phyloP scores from a whole-genome alignment of 805 yeast species.

The Starmerella geochares region DNA sequence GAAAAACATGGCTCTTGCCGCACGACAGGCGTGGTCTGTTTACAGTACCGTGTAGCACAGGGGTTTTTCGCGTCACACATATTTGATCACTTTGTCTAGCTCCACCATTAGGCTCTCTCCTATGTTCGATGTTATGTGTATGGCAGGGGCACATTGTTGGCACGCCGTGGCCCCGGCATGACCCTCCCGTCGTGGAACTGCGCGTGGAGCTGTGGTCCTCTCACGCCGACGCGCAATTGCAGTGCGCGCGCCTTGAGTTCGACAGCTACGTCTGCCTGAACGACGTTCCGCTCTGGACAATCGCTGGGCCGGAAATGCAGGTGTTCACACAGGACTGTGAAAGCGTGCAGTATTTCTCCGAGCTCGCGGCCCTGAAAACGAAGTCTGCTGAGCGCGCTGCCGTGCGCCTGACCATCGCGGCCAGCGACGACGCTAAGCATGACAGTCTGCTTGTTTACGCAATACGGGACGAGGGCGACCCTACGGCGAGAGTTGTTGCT shows the following conservation, averaged over 20 bases:
- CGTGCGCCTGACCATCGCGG: neutral
- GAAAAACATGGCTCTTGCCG: no score
- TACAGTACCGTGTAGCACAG: neutral
- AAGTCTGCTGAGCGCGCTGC: neutral
- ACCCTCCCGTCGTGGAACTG: slow-evolving; percentile 5
- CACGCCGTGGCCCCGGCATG: slow-evolving; percentile 21
- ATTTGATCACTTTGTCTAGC: no score
- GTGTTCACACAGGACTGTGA: slow-evolving; percentile 16
- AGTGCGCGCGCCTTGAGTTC: slow-evolving; percentile 4
- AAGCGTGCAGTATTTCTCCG: slow-evolving; percentile 16
- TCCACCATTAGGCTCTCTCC: no score
- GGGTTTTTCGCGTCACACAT: neutral
- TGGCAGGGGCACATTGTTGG: slow-evolving; percentile 20
- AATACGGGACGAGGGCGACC: slow-evolving; percentile 7
- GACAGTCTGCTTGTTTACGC: slow-evolving; percentile 20
- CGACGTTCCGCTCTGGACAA: slow-evolving; percentile 19
- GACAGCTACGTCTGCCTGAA: slow-evolving; percentile 9
- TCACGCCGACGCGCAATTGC: neutral
- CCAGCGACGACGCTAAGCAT: neutral
- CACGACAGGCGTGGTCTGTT: no score
- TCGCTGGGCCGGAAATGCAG: slow-evolving; percentile 21
- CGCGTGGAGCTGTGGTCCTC: slow-evolving; percentile 15
- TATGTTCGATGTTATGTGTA: slow-evolving; percentile 12
- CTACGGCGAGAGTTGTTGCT: slow-evolving; percentile 13
- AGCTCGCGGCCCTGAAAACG: slow-evolving; percentile 15